Evolutionary conservation across 1,139 yeast genomes (phyloP), one percentile per base, ranked within the genome.

Genomic region (Magnusiomyces sp.): DNA sequence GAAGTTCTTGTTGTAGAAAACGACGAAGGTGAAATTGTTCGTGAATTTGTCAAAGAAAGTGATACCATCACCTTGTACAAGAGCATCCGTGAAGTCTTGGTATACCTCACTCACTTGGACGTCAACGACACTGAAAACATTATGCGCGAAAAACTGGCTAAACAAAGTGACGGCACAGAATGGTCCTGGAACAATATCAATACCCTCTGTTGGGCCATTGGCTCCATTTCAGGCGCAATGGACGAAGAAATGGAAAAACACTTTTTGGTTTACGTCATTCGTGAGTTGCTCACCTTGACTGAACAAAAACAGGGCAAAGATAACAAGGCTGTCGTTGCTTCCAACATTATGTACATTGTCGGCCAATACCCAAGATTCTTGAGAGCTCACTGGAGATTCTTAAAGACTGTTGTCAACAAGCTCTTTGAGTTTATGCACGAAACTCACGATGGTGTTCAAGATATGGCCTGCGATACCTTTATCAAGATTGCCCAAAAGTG

Each of bases 171-270:
- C 68, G 98, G 94, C 51, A 76, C 86, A 54, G 98, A 94, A 71
- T 92, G 99, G 99, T 90, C 97, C 36, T 92, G 98, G 97, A 94
- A 89, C 67, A 92, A 90, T 64, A 85, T 92, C 61, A 92, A 92
- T 67, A 92, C 97, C 1, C 74, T 92, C 58, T 92, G 98, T 73
- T 92, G 99, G 99, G 99, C 99, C 5, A 94, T 92, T 67, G 99
- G 99, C 54, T 90, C 97, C 14, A 92, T 94, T 54, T 88, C 97
- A 2, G 98, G 98, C 65, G 88, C 98, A 1, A 92, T 92, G 98
- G 89, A 87, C 65, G 97, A 92, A 71, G 97, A 89, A 60, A 86
- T 92, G 80, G 99, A 92, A 68, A 92, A 90, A 71, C 78, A 94
- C 61, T 92, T 92, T 65, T 76, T 92, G 58, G 97, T 92, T 43